A percentile compares a stretch with the other conserved stretches of the same genome.
Conservation (phyloP, 805 yeast genomes). For the Candida railenensis region DNA sequence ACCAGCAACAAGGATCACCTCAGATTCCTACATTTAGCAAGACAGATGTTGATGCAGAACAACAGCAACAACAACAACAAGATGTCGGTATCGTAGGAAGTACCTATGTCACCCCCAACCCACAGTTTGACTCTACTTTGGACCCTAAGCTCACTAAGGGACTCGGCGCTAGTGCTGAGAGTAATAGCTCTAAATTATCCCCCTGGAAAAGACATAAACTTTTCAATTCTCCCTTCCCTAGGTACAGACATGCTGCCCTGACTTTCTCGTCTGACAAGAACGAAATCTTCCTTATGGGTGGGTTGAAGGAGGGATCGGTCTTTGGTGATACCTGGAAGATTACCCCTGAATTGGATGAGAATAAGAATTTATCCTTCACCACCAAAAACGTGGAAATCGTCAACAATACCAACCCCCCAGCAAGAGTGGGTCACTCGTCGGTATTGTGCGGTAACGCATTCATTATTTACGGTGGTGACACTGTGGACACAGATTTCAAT, state of each 20-base stretch:
- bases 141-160: slow-evolving; percentile 3
- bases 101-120: not conserved
- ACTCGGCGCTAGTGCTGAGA: slow-evolving; percentile 6
- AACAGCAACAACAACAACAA: not conserved
- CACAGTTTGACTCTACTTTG: not conserved
- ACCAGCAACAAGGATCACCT: slow-evolving; percentile 10
- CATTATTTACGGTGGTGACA: slow-evolving; percentile 95
- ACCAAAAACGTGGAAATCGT: slow-evolving; percentile 41
- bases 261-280: slow-evolving; percentile 69
- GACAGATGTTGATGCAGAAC: not conserved
- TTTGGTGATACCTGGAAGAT: slow-evolving; percentile 96
- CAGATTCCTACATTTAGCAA: slow-evolving; percentile 3
- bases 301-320: slow-evolving; percentile 86
- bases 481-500: slow-evolving; percentile 71
- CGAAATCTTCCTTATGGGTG: slow-evolving; percentile 90
- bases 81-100: not conserved
- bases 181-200: slow-evolving; percentile 7
- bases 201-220: slow-evolving; percentile 72
- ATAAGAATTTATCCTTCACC: slow-evolving; percentile 7
- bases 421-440: slow-evolving; percentile 94
- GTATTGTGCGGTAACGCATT: slow-evolving; percentile 93
- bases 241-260: slow-evolving; percentile 87
- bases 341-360: slow-evolving; percentile 41
- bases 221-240: slow-evolving; percentile 82
- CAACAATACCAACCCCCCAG: slow-evolving; percentile 84